Conservation (phyloP, 1,284 basidiomycete genomes). For the Marasmius tenuissimus region DNA sequence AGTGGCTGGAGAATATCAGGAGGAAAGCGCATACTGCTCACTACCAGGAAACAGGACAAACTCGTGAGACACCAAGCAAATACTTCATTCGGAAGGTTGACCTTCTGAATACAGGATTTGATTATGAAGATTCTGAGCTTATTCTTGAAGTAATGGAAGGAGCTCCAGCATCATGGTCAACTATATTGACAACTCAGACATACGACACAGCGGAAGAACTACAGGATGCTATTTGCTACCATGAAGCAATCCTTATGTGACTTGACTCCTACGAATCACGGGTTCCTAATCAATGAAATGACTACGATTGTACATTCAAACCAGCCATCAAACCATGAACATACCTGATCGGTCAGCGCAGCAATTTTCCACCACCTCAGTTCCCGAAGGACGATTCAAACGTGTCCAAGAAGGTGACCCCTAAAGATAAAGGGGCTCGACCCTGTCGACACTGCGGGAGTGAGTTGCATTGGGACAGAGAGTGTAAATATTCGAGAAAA, state of each 20-base stretch:
- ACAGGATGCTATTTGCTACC: constrained; percentile 14
- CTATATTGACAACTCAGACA: constrained; percentile 17
- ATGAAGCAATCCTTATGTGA: constrained; percentile 12
- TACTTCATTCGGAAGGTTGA: constrained; percentile 13
- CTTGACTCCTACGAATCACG: neutral
- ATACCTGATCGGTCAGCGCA: neutral
- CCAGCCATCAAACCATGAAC: neutral
- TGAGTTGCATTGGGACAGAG: constrained; percentile 33
- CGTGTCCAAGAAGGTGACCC: constrained; percentile 25
- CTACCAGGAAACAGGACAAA: constrained; percentile 22
- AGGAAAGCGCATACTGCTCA: neutral
- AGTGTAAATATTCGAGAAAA: constrained; percentile 21
- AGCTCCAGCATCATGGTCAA: constrained; percentile 21
- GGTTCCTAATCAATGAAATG: neutral
- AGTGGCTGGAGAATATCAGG: neutral
- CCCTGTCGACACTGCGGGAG: constrained; percentile 36
- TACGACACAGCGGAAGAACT: constrained; percentile 15
- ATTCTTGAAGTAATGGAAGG: constrained; percentile 22
- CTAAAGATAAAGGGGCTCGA: constrained; percentile 24
- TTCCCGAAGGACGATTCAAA: constrained; percentile 30
- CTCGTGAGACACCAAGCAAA: constrained; percentile 12
- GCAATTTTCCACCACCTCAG: neutral
- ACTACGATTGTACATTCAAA: neutral
- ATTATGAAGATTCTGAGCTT: constrained; percentile 16
- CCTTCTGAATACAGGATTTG: neutral